Evolutionary conservation across 129 eudicot species (phyloP), one percentile per base, ranked within the genome.

Genomic region (Silybum marianum): DNA sequence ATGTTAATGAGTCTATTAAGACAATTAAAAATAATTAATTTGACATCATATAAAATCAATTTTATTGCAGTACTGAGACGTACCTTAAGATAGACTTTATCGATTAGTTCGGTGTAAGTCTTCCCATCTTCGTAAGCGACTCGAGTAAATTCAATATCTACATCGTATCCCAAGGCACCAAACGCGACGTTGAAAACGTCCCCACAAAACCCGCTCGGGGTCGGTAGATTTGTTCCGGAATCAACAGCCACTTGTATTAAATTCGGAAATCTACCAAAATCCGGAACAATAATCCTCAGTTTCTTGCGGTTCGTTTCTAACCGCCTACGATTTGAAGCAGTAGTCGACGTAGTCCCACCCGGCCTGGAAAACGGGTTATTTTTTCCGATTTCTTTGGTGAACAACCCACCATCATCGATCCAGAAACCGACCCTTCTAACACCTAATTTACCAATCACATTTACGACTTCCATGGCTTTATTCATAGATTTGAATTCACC

Each of bases 341-440:
- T 23, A n/a, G n/a, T n/a, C n/a, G n/a, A n/a, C n/a, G n/a, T n/a
- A n/a, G n/a, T n/a, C n/a, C n/a, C n/a, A n/a, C n/a, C n/a, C n/a
- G n/a, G n/a, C n/a, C n/a, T n/a, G n/a, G n/a, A n/a, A n/a, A n/a
- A n/a, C n/a, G n/a, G n/a, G n/a, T n/a, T n/a, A n/a, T 9, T 36
- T 25, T n/a, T 24, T 54, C 63, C 26, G 7, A 75, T n/a, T 0
- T 86, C 60, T 66, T 79, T 81, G n/a, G 38, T 6, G 3, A 88
- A 60, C 69, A n/a, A n/a, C n/a, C 84, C 95, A 22, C 58, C 58
- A 0, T 19, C 21, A 2, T 11, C 42, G 9, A 86, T 86, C 95
- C 93, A 92, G 54, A 77, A 81, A 18, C 95, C 91, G 0, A 92
- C 66, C 24, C 80, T 83, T 44, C 54, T 84, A 78, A 80, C 84